phyloP scores from a whole-genome alignment of 2,329 filamentous ascomycete species.

The Ilyonectria destructans region DNA sequence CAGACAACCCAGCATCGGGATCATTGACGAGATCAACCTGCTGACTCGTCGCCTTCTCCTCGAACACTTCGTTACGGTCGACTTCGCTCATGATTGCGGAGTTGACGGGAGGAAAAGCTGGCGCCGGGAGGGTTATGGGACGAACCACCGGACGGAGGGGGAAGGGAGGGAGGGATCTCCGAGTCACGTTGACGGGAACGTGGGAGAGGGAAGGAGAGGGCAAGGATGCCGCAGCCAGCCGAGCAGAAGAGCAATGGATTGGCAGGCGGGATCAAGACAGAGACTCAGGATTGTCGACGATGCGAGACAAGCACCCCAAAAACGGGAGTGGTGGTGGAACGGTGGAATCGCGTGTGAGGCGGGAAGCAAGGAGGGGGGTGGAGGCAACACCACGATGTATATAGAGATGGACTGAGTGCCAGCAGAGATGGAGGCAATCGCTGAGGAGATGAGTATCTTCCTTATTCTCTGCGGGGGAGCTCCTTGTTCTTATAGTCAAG shows the following conservation, averaged over 20 bases:
- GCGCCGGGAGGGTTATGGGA: slow-evolving; percentile 1
- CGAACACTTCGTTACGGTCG: slow-evolving; percentile 51
- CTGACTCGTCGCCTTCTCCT: slow-evolving; percentile 51
- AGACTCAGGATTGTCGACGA: slow-evolving; percentile 19
- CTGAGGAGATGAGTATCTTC: neutral
- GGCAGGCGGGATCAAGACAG: slow-evolving; percentile 34
- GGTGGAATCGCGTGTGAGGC: slow-evolving; percentile 41
- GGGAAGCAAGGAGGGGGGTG: slow-evolving; percentile 26
- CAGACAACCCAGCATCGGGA: slow-evolving; percentile 75
- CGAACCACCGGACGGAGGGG: slow-evolving; percentile 12
- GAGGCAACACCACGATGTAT: slow-evolving; percentile 15
- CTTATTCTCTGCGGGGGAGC: slow-evolving; percentile 5
- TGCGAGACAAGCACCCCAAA: slow-evolving; percentile 45
- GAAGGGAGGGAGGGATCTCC: slow-evolving; percentile 7
- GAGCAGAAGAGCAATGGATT: slow-evolving; percentile 37
- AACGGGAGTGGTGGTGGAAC: slow-evolving; percentile 48
- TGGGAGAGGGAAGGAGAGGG: slow-evolving; percentile 43
- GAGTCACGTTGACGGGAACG: slow-evolving; percentile 36
- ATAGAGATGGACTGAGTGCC: slow-evolving; percentile 24
- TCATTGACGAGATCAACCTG: slow-evolving; percentile 52
- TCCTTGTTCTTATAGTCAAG: neutral
- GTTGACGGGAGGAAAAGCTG: neutral
- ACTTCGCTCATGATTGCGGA: slow-evolving; percentile 52
- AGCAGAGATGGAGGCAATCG: slow-evolving; percentile 11
- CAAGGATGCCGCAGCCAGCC: slow-evolving; percentile 45